Evolutionary conservation across 495 filamentous ascomycete species (phyloP).

Genomic region (Pseudevernia furfuracea): DNA sequence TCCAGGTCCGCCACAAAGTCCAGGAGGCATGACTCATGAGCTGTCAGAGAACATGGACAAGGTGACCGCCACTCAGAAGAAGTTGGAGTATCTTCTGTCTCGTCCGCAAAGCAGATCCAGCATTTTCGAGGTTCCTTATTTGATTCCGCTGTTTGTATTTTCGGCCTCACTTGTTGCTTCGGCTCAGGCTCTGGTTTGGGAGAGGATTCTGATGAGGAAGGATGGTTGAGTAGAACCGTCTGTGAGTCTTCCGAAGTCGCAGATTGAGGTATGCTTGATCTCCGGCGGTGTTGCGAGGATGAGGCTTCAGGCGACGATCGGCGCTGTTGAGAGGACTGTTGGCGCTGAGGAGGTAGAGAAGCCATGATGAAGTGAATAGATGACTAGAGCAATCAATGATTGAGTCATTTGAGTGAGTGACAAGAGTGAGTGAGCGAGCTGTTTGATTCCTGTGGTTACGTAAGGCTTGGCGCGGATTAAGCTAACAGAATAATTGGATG

Average conservation of each 20-base stretch:
- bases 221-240: slow-evolving; percentile 39
- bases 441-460: no score
- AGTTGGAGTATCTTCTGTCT: slow-evolving; percentile 64
- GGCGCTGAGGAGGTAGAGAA: slow-evolving; percentile 20
- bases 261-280: slow-evolving; percentile 25
- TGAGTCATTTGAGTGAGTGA: no score
- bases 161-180: slow-evolving; percentile 20
- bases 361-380: slow-evolving; percentile 13
- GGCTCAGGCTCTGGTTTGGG: slow-evolving; percentile 20
- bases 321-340: slow-evolving; percentile 15
- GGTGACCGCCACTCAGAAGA: slow-evolving; percentile 73
- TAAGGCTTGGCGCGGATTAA: no score
- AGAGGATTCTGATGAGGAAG: slow-evolving; percentile 26
- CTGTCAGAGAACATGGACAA: slow-evolving; percentile 80
- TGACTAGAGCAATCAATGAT: neutral
- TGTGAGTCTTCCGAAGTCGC: slow-evolving; percentile 35
- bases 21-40: slow-evolving; percentile 83
- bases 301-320: slow-evolving; percentile 15
- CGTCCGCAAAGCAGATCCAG: slow-evolving; percentile 87
- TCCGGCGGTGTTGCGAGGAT: slow-evolving; percentile 19
- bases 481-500: no score
- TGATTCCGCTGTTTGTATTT: slow-evolving; percentile 15
- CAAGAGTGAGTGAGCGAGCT: neutral
- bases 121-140: slow-evolving; percentile 59
- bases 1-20: slow-evolving; percentile 87